Base-by-base conservation (phyloP, 1,284 basidiomycete species). In the Puccinia horiana region DNA sequence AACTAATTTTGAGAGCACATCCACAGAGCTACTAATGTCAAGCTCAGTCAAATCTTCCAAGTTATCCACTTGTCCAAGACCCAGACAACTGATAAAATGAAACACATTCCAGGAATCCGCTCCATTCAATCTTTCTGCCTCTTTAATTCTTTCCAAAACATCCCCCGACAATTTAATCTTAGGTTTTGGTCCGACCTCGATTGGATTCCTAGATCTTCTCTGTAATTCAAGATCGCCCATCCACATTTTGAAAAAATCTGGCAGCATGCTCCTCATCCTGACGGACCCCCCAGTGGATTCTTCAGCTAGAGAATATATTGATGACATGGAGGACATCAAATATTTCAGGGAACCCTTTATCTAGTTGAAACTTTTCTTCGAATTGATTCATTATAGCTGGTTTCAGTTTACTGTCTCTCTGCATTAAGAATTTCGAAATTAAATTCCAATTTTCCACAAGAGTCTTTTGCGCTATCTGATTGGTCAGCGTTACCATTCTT, bases 381-480 rank as follows among this genome's bases (percentile, higher is more conserved):
- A 42, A 40, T 37, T 6, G 0, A 23, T 65, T 42, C 35, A 65
- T 65, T 23, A 37, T 65, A 23, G 63, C 37, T 2, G 35, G 35
- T 18, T 20, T 65, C 18, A 42, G 37, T n/a, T 42, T 65, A 18
- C 35, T 42, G 37, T 26, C 23, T 42, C 2, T 37, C 37, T 40
- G 37, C 6, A n/a, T 42, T 5, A 65, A 16, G 18, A 37, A 18
- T 18, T 42, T 42, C 12, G 20, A 65, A 42, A 65, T 65, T n/a
- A 65, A 42, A 3, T 40, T 4, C 63, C 63, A 65, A 42, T 65
- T 65, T 37, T 65, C 63, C 1, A 65, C 63, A 42, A 65, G 35
- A 65, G 63, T 65, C 63, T 65, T 65, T 65, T 65, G 63, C 2
- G 63, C 20, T 18, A 65, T 65, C 37, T 65, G 63, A 20, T 65